These are phyloP conservation scores for Cubamyces lactineus DNA, from an alignment of 768 basidiomycete species.

Conservation along the genomic window DNA sequence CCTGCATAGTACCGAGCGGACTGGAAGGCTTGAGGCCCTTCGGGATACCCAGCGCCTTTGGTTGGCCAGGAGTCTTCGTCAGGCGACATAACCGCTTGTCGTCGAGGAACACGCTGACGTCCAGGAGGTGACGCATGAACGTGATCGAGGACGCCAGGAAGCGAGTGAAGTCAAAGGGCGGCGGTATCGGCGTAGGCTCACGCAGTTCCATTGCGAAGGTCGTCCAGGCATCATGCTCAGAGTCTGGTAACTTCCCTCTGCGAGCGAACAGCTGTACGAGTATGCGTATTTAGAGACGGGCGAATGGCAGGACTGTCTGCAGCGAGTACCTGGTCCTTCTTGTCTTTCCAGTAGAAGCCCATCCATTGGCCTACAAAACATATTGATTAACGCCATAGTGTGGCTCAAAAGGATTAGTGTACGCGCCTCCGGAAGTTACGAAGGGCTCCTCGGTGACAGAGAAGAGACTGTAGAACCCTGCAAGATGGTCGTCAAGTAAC, in stretches of 20 bases:
- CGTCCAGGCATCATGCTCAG: constrained; percentile 63
- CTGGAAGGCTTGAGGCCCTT: constrained; percentile 60
- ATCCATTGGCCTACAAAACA: constrained; percentile 72
- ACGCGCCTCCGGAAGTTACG: constrained; percentile 74
- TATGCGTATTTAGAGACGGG: constrained; percentile 6
- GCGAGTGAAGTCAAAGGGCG: constrained; percentile 83
- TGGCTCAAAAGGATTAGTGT: constrained; percentile 31
- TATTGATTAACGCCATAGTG: neutral
- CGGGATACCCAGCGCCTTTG: constrained; percentile 55
- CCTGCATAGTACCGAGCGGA: constrained; percentile 65
- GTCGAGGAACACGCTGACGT: constrained; percentile 84
- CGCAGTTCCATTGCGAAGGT: constrained; percentile 88
- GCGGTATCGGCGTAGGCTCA: constrained; percentile 78
- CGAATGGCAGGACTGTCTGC: neutral
- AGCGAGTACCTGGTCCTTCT: constrained; percentile 74
- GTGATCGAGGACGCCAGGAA: constrained; percentile 92
- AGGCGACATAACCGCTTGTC: constrained; percentile 70
- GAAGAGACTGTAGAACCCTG: constrained; percentile 80
- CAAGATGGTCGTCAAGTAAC: neutral
- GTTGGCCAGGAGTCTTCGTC: constrained; percentile 60
- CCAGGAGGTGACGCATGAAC: constrained; percentile 81
- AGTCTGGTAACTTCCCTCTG: constrained; percentile 62
- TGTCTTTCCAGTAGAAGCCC: constrained; percentile 96
- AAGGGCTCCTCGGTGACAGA: constrained; percentile 85
- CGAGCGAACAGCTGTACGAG: constrained; percentile 84